A percentile compares a stretch with the other conserved stretches of the same genome.
These are phyloP conservation scores for Cunninghamia lanceolata DNA, from an alignment of 75 land plant species.

Conservation along the genomic window DNA sequence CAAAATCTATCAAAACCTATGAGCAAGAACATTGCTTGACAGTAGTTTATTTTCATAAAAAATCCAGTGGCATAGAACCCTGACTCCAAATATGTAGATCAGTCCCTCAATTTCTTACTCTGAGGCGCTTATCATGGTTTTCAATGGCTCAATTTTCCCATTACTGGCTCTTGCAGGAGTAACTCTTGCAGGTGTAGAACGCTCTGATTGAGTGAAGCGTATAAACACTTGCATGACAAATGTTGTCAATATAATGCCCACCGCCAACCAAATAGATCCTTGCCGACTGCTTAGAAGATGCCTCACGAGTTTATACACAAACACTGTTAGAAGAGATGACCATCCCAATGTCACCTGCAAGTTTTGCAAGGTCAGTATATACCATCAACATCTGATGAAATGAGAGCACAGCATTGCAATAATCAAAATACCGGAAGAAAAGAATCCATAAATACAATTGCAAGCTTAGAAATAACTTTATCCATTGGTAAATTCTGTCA, in stretches of 20 bases:
- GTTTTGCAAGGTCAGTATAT: background rate
- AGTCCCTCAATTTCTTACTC: background rate
- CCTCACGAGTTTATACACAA: constrained; percentile 29
- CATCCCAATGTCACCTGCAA: constrained; percentile 58
- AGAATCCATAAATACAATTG: background rate
- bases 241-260: constrained; percentile 36
- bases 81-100: background rate
- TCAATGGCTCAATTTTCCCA: background rate
- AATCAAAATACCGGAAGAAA: background rate
- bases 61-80: background rate
- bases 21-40: background rate
- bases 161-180: constrained; percentile 4
- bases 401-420: background rate
- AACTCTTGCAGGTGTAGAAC: constrained; percentile 15
- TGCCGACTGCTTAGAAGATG: constrained; percentile 50
- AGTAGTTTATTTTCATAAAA: background rate
- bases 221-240: constrained; percentile 54
- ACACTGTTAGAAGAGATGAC: constrained; percentile 31
- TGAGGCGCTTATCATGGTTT: background rate
- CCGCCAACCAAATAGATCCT: constrained; percentile 39
- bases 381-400: background rate
- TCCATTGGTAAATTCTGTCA: background rate
- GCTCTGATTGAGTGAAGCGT: constrained; percentile 53
- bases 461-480: background rate
- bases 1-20: background rate